Conservation (phyloP, 2,329 filamentous ascomycete species). For the Fusarium piperis region DNA sequence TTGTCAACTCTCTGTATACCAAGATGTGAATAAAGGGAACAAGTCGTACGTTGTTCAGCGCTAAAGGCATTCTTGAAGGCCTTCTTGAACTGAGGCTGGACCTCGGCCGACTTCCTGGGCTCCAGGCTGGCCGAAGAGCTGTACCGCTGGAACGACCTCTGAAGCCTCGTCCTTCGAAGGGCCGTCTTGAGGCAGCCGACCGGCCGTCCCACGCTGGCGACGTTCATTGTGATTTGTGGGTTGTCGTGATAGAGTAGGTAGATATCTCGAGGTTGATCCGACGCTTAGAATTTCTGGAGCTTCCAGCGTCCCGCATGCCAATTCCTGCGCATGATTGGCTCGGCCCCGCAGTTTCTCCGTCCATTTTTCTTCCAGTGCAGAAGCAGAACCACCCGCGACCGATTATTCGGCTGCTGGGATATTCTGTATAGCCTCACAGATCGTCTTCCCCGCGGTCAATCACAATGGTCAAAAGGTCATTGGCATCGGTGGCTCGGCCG, state of each 20-base stretch:
- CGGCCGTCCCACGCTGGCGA: conserved; percentile 70
- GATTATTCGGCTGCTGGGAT: not conserved
- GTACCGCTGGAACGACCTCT: conserved; percentile 55
- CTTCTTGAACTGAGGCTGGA: conserved; percentile 19
- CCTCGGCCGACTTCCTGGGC: conserved; percentile 24
- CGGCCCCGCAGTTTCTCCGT: conserved; percentile 47
- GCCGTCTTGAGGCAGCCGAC: conserved; percentile 75
- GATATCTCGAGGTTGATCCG: conserved; percentile 28
- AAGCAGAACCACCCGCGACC: not conserved
- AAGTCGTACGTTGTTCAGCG: conserved; percentile 49
- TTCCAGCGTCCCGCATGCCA: conserved; percentile 24
- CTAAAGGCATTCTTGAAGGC: conserved; percentile 40
- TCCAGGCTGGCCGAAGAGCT: conserved; percentile 55
- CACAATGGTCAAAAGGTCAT: conserved; percentile 34
- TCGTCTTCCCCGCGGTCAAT: not conserved
- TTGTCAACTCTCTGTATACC: conserved; percentile 21
- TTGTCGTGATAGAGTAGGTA: conserved; percentile 31
- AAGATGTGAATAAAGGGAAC: not conserved
- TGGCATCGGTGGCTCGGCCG: conserved; percentile 42
- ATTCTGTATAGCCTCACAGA: conserved; percentile 10
- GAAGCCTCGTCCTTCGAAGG: conserved; percentile 66
- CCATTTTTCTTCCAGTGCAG: conserved; percentile 20
- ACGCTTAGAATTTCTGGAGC: conserved; percentile 43
- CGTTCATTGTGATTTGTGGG: conserved; percentile 62
- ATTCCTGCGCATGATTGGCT: conserved; percentile 50